Base-by-base conservation (phyloP, 805 yeast species). In the Candida lessepsii region DNA sequence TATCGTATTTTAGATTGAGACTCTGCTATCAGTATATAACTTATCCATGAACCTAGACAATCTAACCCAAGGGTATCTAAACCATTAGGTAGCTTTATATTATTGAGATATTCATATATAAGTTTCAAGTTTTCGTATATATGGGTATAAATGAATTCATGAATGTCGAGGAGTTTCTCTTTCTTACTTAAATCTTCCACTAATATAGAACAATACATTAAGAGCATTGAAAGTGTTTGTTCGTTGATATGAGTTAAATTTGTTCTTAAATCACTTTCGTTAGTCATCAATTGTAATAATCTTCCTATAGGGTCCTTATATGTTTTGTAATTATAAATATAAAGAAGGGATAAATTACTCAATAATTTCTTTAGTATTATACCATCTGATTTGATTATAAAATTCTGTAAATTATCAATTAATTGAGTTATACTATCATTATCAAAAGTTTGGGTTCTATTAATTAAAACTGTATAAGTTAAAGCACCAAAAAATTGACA, bases 401-500 rank as follows among this genome's bases (percentile, higher is more conserved):
- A 32, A 9, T 2, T 17, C 23, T 40, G 28, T 7, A 47, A 15
- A 11, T 40, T 41, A 2, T 27, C 14, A 10, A 29, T 11, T 3
- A 47, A 20, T 7, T 5, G 14, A 9, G 25, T 10, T 13, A 44
- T 18, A 11, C 2, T 6, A 11, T 30, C 28, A 5, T 11, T 17
- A 9, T 38, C 40, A 18, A 45, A 42, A n/a, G 37, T 30, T 24
- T 37, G 16, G 30, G 45, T 44, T 14, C 48, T 54, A 43, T 76
- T 78, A 31, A 83, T 58, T 47, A 73, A 67, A 4, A 87, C 93
- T 0, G 87, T 75, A 43, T 78, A 80, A 0, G 96, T 87, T 42
- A 85, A 70, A 0, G 95, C 95, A 0, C 95, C 96, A 52, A 87
- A 82, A 56, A 83, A 87, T 52, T 80, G 78, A 46, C 81, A 76